These are phyloP conservation scores for Capsella bursapastoris DNA, from an alignment of 345 rosid species.

Conservation along the genomic window DNA sequence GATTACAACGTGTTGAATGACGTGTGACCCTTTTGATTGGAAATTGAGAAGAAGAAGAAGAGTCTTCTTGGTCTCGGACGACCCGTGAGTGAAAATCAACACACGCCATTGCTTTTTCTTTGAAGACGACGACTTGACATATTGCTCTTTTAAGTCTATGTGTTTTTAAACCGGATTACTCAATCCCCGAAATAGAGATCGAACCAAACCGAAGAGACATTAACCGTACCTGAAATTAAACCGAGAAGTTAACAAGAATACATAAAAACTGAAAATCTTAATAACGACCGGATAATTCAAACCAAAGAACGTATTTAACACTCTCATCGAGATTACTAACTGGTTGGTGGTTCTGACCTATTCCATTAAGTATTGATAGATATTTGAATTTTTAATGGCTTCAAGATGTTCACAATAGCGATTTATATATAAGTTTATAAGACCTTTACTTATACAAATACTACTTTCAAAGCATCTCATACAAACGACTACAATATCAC, in stretches of 20 bases:
- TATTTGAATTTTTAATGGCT: not conserved
- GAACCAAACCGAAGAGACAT: not conserved
- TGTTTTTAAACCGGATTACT: not conserved
- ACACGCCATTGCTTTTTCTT: not conserved
- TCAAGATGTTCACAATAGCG: not conserved
- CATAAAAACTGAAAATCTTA: too few species aligned
- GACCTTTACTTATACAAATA: slow-evolving; percentile 32
- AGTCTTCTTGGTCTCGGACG: not conserved
- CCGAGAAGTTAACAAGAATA: too few species aligned
- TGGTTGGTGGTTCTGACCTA: not conserved
- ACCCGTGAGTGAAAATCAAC: slow-evolving; percentile 13
- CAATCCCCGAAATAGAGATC: not conserved
- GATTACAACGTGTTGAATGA: slow-evolving; percentile 1
- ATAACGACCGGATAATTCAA: too few species aligned
- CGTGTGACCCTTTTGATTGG: slow-evolving; percentile 4
- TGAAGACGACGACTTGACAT: not conserved
- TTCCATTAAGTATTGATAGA: not conserved
- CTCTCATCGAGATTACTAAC: too few species aligned
- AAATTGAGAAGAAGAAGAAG: not conserved
- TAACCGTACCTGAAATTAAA: too few species aligned
- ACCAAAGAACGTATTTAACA: too few species aligned
- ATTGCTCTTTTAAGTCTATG: not conserved
- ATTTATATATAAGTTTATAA: slow-evolving; percentile 26
- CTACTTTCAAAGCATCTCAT: slow-evolving; percentile 33
- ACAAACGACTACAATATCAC: slow-evolving; percentile 31